Conservation (phyloP, 371 early-diverging fungal genomes). For the Haplosporangium sp. region DNA sequence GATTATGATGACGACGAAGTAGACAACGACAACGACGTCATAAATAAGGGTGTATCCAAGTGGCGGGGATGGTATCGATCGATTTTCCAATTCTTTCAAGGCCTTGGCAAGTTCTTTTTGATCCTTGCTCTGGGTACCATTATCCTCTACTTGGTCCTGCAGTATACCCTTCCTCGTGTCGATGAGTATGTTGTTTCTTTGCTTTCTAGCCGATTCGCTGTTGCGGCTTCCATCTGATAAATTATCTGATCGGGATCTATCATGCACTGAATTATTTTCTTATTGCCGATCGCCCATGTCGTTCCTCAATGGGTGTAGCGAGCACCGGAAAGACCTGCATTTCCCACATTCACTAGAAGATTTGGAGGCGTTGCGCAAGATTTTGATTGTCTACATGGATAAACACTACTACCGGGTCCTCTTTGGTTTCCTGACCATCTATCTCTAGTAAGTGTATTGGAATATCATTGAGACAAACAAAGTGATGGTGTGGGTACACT, state of each 20-base stretch:
- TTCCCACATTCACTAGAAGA: constrained; percentile 70
- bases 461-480: too few species aligned
- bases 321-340: constrained; percentile 64
- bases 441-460: constrained; percentile 65
- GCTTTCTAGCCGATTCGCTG: neutral
- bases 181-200: constrained; percentile 39
- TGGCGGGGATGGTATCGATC: constrained; percentile 35
- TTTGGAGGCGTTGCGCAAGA: constrained; percentile 63
- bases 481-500: neutral
- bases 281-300: neutral
- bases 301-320: constrained; percentile 44
- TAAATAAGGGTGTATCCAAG: constrained; percentile 2
- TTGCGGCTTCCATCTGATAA: constrained; percentile 4
- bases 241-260: too few species aligned
- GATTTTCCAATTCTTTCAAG: constrained; percentile 32
- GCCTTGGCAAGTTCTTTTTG: constrained; percentile 50
- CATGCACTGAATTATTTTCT: neutral
- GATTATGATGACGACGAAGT: constrained; percentile 8
- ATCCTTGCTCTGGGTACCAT: constrained; percentile 48
- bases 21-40: neutral
- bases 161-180: constrained; percentile 50
- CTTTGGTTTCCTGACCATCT: constrained; percentile 62
- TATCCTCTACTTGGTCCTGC: constrained; percentile 30
- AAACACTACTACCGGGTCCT: constrained; percentile 67
- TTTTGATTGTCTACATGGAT: constrained; percentile 67